Evolutionary conservation across 345 rosid genomes (phyloP).

Genomic region (Luvunga scandens): DNA sequence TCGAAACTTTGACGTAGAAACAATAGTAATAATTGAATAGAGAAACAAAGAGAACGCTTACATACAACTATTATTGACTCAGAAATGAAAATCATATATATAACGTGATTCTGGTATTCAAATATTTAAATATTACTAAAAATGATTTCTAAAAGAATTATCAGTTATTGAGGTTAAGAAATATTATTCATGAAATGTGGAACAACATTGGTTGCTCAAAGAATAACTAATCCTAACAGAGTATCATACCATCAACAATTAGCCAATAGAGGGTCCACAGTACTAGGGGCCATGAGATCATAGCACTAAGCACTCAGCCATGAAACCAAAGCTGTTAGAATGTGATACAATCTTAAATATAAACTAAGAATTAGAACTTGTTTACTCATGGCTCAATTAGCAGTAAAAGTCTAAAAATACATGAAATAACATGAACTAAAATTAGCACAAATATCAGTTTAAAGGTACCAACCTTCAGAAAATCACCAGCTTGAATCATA

Average conservation of each 20-base stretch:
- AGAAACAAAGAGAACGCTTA: background rate
- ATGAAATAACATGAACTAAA: background rate
- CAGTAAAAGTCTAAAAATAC: background rate
- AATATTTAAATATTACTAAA: no score
- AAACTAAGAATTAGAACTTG: background rate
- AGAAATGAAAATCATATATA: background rate
- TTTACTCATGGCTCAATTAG: background rate
- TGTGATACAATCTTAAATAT: background rate
- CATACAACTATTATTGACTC: background rate
- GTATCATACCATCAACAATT: background rate
- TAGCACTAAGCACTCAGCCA: background rate
- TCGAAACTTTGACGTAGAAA: no score
- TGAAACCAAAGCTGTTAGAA: background rate
- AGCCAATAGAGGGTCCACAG: no score
- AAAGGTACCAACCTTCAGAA: conserved; percentile 57
- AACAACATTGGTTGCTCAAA: background rate
- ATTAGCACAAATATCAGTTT: background rate
- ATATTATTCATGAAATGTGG: background rate
- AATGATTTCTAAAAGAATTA: background rate
- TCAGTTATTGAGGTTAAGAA: background rate
- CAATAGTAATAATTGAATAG: no score
- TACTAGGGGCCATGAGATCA: no score
- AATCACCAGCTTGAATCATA: conserved; percentile 97
- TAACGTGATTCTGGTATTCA: background rate
- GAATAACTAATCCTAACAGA: background rate